These are phyloP conservation scores for Dovyalis caffra DNA, from an alignment of 345 rosid species.

Conservation along the genomic window DNA sequence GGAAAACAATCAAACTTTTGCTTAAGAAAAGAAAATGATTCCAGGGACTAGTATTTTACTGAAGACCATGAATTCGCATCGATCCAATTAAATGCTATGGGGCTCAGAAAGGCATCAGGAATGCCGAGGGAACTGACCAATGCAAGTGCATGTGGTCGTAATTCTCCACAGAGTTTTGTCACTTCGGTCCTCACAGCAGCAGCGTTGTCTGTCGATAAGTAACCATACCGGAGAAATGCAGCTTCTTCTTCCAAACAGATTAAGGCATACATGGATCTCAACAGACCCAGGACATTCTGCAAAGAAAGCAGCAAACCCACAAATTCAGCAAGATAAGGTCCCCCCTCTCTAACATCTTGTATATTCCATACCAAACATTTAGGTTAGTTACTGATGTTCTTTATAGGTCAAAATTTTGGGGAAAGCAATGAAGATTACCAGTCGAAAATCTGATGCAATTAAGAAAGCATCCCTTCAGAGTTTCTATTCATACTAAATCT, in stretches of 20 bases:
- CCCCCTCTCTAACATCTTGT: not conserved
- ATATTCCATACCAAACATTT: not conserved
- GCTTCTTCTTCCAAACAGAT: slow-evolving; percentile 72
- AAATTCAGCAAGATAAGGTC: not conserved
- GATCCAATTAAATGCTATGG: slow-evolving; percentile 86
- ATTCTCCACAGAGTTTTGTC: slow-evolving; percentile 59
- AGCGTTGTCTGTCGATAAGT: slow-evolving; percentile 55
- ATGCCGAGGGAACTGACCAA: slow-evolving; percentile 75
- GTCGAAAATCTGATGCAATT: not conserved
- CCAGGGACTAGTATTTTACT: slow-evolving; percentile 24
- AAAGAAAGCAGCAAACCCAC: not conserved
- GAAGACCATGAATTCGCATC: slow-evolving; percentile 82
- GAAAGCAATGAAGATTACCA: not conserved
- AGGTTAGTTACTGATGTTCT: not conserved
- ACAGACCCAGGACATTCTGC: slow-evolving; percentile 56
- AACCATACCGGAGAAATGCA: slow-evolving; percentile 68
- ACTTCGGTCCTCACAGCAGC: slow-evolving; percentile 69
- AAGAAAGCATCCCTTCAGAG: not conserved
- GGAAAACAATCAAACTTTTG: not conserved
- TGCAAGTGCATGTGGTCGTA: slow-evolving; percentile 78
- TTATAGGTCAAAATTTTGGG: not conserved
- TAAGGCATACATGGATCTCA: slow-evolving; percentile 73
- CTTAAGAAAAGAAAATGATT: not conserved
- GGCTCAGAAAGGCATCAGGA: slow-evolving; percentile 75
- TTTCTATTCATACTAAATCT: not conserved